Evolutionary conservation across 169 alveolate genomes (phyloP).

Genomic region (Eimeria zaria): DNA sequence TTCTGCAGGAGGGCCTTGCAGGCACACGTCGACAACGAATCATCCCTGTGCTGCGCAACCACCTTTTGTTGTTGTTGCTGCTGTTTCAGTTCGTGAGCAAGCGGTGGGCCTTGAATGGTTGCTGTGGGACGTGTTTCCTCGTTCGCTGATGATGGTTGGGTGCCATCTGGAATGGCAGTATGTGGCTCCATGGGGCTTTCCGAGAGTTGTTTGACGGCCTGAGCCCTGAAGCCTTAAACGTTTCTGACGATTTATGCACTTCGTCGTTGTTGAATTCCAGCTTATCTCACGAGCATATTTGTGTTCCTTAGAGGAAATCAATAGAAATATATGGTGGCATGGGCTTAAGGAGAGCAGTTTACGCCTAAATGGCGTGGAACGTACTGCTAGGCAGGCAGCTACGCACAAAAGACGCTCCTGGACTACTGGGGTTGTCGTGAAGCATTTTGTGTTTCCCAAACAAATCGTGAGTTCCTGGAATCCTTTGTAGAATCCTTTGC

Average conservation of each 20-base stretch:
- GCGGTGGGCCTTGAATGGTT: not conserved
- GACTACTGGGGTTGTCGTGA: not conserved
- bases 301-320: not conserved
- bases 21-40: not conserved
- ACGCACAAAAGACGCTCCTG: not conserved
- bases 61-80: not conserved
- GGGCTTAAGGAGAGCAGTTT: not conserved
- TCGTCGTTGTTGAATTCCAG: not conserved
- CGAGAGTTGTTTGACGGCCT: not conserved
- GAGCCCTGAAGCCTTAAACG: not conserved
- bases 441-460: not conserved
- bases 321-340: not conserved
- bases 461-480: not conserved
- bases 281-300: not conserved
- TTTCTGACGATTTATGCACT: not conserved
- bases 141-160: not conserved
- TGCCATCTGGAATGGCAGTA: not conserved
- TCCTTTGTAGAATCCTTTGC: not conserved
- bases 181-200: conserved; percentile 1
- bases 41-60: not conserved
- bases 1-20: conserved; percentile 56
- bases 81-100: not conserved
- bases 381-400: not conserved
- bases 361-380: not conserved
- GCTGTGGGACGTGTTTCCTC: not conserved